Base-by-base conservation (phyloP, 306 rosid genomes). In the Sicyos baderoa region DNA sequence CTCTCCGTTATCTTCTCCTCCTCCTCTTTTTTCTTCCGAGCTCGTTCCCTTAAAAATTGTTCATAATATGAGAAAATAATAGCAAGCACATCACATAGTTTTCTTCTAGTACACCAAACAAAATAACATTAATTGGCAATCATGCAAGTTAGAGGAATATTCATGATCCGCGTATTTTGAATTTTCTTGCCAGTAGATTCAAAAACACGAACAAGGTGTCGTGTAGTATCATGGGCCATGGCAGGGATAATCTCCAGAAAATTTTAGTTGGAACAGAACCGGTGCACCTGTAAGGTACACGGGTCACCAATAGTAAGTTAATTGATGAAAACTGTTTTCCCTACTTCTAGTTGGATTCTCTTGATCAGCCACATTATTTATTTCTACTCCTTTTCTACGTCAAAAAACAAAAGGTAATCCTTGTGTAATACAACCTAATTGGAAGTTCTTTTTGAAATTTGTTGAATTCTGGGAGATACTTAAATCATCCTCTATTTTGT, bases 21-120 rank as follows among this genome's bases (percentile, higher is more conserved):
- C 81, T 93, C 99, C 84, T 93, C 97, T 85, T 93, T 93, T 91
- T 88, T 93, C 91, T 93, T 90, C 69, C 96, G 96, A 75, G 97
- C 99, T 71, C 75, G 89, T 88, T 93, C 99, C 91, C 99, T 90
- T 74, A 7, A 83, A 68, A 55, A 62, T 40, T 25, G 76, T 68
- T 53, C 45, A 65, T 58, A 54, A 65, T 49, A 44, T 13, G 59
- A 70, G 53, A 52, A 40, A 68, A 53, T 47, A 70, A 51, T 49
- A 50, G 54, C 18, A 71, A 53, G 58, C 40, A 48, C 47, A 47
- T 70, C 76, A 40, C 17, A 65, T 74, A 40, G 19, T 9, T 58
- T 61, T n/a, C 50, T 61, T n/a, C 50, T 40, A 54, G 53, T 22
- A 55, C 42, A 22, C 42, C 71, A 19, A 12, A 45, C 37, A 66